Evolutionary conservation across 441 rosid genomes (phyloP).

Genomic region (Oxalis stricta): DNA sequence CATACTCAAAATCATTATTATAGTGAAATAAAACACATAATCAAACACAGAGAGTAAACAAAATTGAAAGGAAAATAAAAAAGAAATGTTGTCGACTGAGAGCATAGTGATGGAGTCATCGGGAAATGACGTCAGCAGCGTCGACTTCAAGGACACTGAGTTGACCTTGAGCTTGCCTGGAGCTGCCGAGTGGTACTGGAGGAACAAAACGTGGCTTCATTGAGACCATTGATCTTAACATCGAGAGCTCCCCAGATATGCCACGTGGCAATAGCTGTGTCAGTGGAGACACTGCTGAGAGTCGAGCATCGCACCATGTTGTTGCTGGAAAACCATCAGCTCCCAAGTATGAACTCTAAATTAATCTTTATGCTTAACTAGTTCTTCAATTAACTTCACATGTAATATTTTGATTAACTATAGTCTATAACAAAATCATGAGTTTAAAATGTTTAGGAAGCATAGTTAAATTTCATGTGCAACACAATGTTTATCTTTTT

Average conservation of each 20-base stretch:
- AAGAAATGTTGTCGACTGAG: not conserved
- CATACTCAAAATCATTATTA: not conserved
- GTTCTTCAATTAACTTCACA: no score
- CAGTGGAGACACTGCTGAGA: not conserved
- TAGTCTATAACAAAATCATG: no score
- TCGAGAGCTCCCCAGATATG: not conserved
- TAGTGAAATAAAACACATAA: not conserved
- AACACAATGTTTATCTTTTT: no score
- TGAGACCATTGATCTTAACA: constrained; percentile 5
- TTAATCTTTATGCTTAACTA: no score
- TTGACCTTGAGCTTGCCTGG: constrained; percentile 18
- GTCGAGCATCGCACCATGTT: not conserved
- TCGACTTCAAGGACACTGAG: constrained; percentile 15
- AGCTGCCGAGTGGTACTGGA: not conserved
- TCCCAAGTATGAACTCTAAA: constrained; percentile 8
- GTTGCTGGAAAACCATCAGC: constrained; percentile 6
- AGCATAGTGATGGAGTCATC: not conserved
- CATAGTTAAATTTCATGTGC: no score
- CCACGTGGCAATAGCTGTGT: not conserved
- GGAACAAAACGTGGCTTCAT: constrained; percentile 7
- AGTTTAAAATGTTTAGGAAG: no score
- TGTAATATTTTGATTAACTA: no score
- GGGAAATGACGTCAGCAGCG: constrained; percentile 11
- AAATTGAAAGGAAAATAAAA: not conserved
- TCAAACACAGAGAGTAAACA: not conserved